Conservation (phyloP, 331 rosid species). For the Telfairia occidentalis region DNA sequence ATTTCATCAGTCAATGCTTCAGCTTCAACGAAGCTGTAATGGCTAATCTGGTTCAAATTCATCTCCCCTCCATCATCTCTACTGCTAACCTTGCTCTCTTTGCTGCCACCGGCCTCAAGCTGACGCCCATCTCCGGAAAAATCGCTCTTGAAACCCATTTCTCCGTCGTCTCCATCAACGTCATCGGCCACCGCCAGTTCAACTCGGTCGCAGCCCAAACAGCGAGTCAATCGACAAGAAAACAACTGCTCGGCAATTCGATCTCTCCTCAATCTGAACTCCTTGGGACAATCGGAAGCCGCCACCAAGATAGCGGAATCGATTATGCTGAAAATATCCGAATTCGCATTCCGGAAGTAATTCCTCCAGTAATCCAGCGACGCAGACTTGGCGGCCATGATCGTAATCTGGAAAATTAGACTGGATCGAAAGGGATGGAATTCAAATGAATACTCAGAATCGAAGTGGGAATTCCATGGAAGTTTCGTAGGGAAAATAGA, state of each 20-base stretch:
- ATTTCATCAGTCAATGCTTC: constrained; percentile 90
- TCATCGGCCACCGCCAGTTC: constrained; percentile 38
- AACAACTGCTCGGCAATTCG: constrained; percentile 67
- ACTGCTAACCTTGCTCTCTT: constrained; percentile 63
- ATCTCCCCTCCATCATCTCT: constrained; percentile 41
- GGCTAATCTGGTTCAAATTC: constrained; percentile 34
- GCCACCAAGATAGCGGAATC: constrained; percentile 88
- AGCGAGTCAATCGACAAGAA: constrained; percentile 37
- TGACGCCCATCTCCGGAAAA: constrained; percentile 31
- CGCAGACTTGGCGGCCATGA: constrained; percentile 43
- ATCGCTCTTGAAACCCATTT: constrained; percentile 31
- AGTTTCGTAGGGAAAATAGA: background rate
- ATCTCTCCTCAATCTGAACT: constrained; percentile 61
- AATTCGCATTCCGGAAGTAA: constrained; percentile 56
- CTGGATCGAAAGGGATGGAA: background rate
- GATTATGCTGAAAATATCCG: constrained; percentile 64
- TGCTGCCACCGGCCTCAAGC: constrained; percentile 55
- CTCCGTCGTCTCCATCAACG: constrained; percentile 20
- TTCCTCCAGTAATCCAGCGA: constrained; percentile 73
- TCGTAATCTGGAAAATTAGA: background rate
- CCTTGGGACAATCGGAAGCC: constrained; percentile 70
- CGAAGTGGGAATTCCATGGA: constrained; percentile 20
- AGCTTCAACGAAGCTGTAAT: constrained; percentile 61
- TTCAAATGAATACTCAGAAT: constrained; percentile 21
- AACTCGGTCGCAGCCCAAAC: constrained; percentile 59